Base-by-base conservation (phyloP, 2,329 filamentous ascomycete species). In the Rhinocladiella mackenziei region DNA sequence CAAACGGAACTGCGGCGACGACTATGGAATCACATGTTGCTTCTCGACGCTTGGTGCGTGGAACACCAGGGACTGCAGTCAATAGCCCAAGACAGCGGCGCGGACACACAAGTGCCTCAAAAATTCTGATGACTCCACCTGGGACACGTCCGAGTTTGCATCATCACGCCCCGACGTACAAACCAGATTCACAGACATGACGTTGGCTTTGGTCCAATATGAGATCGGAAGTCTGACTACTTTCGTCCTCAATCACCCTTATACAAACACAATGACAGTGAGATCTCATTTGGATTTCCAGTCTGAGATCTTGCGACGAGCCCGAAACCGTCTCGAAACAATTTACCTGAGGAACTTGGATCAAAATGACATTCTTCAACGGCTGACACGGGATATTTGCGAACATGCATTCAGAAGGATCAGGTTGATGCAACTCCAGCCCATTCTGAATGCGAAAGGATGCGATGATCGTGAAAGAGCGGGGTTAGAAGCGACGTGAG, bases 1-100 rank as follows among this genome's bases (percentile, higher is more conserved):
- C 60, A 65, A n/a, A 53, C 60, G 15, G 62, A 66, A 29, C 63
- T 65, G 51, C 58, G 64, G 31, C 60, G 65, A 30, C 56, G 60
- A 25, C 46, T 61, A 1, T 67, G 65, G 65, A 63, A 62, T 58
- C 40, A 39, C 19, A 38, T 66, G 17, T 60, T 26, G 13, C 34
- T 44, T 15, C 19, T 44, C 51, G 55, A 66, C 80, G 13, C 63
- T 83, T 1, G 80, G 84, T 57, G 69, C 72, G 43, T 45, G 11
- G 43, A 45, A 19, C 39, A 45, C 8, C 43, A 45, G 11, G 36
- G 43, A 11, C 7, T 45, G 18, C 43, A 39, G 26, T 36, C 43
- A 3, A 30, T 39, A 7, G 19, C 35, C 11, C 35, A 20, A 4
- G 18, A 17, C 14, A 30, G 13, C 10, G 22, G 40, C 8, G 7